Conservation (phyloP, 305 asterid species). For the Fraxinus greggii region DNA sequence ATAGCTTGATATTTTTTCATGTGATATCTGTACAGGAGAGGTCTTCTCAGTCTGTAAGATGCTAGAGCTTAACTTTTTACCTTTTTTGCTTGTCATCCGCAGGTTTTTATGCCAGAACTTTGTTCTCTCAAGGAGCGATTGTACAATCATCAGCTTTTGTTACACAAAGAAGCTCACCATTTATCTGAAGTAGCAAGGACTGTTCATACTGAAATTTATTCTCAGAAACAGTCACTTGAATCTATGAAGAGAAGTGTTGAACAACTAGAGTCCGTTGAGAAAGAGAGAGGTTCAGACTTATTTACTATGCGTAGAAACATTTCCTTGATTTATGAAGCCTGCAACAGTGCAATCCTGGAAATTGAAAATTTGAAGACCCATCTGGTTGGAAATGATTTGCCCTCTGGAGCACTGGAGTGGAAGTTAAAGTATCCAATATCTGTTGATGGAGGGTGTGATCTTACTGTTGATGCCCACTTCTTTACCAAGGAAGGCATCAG, state of each 20-base stretch:
- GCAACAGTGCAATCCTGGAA: slow-evolving; percentile 53
- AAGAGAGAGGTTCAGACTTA: slow-evolving; percentile 71
- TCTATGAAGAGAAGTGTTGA: slow-evolving; percentile 48
- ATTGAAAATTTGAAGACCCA: slow-evolving; percentile 57
- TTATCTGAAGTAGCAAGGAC: slow-evolving; percentile 50
- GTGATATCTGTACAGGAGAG: background rate
- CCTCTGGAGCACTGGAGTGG: slow-evolving; percentile 37
- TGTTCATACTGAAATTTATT: slow-evolving; percentile 47
- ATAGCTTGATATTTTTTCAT: background rate
- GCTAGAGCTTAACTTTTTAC: slow-evolving; percentile 20
- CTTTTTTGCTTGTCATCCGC: slow-evolving; percentile 39
- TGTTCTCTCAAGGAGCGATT: slow-evolving; percentile 54
- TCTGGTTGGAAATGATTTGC: slow-evolving; percentile 39
- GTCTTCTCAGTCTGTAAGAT: slow-evolving; percentile 21
- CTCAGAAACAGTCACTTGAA: slow-evolving; percentile 51
- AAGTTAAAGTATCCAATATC: slow-evolving; percentile 33
- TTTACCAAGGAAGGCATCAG: slow-evolving; percentile 50
- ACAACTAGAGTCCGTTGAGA: slow-evolving; percentile 46
- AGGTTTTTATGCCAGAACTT: slow-evolving; percentile 53
- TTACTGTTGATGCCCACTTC: slow-evolving; percentile 26
- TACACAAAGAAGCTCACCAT: slow-evolving; percentile 58
- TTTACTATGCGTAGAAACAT: slow-evolving; percentile 44
- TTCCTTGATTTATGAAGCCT: slow-evolving; percentile 60
- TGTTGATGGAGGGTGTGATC: slow-evolving; percentile 33
- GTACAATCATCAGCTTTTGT: slow-evolving; percentile 49